Evolutionary conservation across 805 yeast genomes (phyloP), one percentile per base, ranked within the genome.

Genomic region (Nakazawaea siamensis): DNA sequence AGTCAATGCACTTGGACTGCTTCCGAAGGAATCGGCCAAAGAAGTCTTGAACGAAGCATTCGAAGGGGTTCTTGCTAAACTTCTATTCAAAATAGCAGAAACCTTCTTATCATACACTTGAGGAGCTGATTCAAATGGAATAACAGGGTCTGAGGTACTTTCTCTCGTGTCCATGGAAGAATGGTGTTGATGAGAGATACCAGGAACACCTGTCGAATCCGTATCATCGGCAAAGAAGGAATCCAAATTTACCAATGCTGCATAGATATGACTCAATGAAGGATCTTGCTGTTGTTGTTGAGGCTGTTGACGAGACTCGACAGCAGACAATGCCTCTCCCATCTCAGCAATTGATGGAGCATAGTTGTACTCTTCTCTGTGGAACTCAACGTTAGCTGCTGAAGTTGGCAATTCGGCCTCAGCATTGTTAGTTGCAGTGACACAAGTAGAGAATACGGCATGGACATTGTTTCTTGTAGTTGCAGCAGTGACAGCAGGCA

Each of bases 381-480:
- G 80, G 58, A 78, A 78, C 40, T 69, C 64, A 30, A 68, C 58
- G 27, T 55, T 61, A 27, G 62, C 64, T 21, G 59, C 65, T 20
- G 52, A 58, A 20, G 49, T 52, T 5, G 35, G 39, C 10, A 47
- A 55, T n/a, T 53, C 62, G 21, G 57, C 61, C 24, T 62, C 72
- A 8, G 54, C 57, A 18, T 46, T 57, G 24, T 54, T 55, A 2
- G 68, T 43, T 4, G 38, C 31, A 3, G 67, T 63, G 1, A 72
- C 70, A 50, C 97, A 90, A 0, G 95, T 84, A 20, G 87, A 76
- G 51, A 84, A 92, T 3, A 92, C 97, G 0, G 97, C 88, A 55
- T 92, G 97, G 1, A 92, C 94, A 49, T 92, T 92, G 51, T 84
- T 85, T 44, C 97, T 65, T 1, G 97, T 84, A 12, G 83, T 73